These are phyloP conservation scores for Neophaeococcomyces aloes DNA, from an alignment of 2,329 filamentous ascomycete species.

Conservation along the genomic window DNA sequence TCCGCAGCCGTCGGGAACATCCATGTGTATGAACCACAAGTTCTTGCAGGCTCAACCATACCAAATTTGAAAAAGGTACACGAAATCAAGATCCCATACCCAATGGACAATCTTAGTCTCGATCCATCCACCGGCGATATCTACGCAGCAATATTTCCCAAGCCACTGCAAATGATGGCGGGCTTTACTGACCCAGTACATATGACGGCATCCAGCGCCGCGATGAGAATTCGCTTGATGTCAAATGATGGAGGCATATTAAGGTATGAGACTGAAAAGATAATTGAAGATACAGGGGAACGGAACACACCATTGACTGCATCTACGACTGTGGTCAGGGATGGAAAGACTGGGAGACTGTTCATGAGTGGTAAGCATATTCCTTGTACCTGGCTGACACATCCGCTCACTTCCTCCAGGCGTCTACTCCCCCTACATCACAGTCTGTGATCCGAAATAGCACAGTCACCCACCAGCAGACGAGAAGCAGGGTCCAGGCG, in stretches of 20 bases:
- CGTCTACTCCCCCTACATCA: slow-evolving; percentile 21
- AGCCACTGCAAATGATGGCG: slow-evolving; percentile 17
- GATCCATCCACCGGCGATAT: slow-evolving; percentile 28
- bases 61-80: slow-evolving; percentile 10
- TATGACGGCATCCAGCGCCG: slow-evolving; percentile 13
- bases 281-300: slow-evolving; percentile 28
- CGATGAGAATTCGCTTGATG: slow-evolving; percentile 21
- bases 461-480: too few species aligned
- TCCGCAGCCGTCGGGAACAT: slow-evolving; percentile 21
- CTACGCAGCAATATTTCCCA: slow-evolving; percentile 26
- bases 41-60: neutral
- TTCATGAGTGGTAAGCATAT: slow-evolving; percentile 23
- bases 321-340: slow-evolving; percentile 24
- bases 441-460: slow-evolving; percentile 15
- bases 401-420: slow-evolving; percentile 16
- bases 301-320: slow-evolving; percentile 16
- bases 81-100: slow-evolving; percentile 23
- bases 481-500: too few species aligned
- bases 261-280: slow-evolving; percentile 23
- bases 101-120: slow-evolving; percentile 29
- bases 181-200: slow-evolving; percentile 21
- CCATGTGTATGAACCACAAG: slow-evolving; percentile 17
- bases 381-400: slow-evolving; percentile 10
- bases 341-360: slow-evolving; percentile 24
- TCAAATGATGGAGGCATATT: slow-evolving; percentile 7